phyloP scores from a whole-genome alignment of 768 basidiomycete species.

The Calocera cornea region DNA sequence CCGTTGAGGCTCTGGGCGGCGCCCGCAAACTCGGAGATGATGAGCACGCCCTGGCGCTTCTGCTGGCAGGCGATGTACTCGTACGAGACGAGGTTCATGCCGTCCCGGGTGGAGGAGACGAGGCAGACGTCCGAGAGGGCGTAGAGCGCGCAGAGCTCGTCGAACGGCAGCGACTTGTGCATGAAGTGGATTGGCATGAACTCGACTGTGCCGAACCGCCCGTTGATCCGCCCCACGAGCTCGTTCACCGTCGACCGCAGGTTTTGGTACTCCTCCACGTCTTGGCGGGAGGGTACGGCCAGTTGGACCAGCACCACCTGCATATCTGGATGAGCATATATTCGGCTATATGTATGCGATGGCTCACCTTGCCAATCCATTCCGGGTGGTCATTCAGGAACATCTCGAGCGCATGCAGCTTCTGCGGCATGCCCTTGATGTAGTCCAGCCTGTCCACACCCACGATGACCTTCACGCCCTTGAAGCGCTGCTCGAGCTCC shows the following conservation, averaged over 20 bases:
- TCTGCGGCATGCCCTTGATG: conserved; percentile 99
- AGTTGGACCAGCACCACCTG: conserved; percentile 92
- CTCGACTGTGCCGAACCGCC: conserved; percentile 95
- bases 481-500: conserved; percentile 77
- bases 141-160: conserved; percentile 95
- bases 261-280: conserved; percentile 99
- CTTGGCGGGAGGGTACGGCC: conserved; percentile 92
- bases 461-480: conserved; percentile 91
- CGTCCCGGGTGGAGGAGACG: conserved; percentile 88
- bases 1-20: conserved; percentile 94
- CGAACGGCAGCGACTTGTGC: conserved; percentile 87
- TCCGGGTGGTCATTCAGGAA: conserved; percentile 97
- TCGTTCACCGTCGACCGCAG: conserved; percentile 91
- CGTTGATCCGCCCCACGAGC: conserved; percentile 95
- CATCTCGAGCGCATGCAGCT: conserved; percentile 88
- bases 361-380: conserved; percentile 86
- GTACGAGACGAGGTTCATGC: conserved; percentile 98
- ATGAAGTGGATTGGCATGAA: conserved; percentile 99
- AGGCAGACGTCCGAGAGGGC: conserved; percentile 93
- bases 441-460: conserved; percentile 98
- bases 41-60: conserved; percentile 87
- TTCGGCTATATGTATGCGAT: background rate
- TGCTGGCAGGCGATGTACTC: conserved; percentile 96
- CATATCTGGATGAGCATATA: background rate
- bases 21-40: conserved; percentile 95